Conservation (phyloP, 805 yeast genomes). For the Teunomyces gatunensis region DNA sequence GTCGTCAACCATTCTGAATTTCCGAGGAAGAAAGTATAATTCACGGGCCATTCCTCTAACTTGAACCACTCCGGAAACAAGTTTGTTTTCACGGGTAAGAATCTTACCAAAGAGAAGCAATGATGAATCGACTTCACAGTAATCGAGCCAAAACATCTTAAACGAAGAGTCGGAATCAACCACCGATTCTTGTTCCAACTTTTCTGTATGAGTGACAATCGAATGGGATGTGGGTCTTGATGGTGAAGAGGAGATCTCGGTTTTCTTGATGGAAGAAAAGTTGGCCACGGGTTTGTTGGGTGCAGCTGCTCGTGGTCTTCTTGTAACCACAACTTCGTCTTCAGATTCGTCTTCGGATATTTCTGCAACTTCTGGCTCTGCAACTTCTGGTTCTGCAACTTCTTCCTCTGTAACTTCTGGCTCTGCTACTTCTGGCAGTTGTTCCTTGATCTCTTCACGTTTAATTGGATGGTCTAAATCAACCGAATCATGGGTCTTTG, state of each 20-base stretch:
- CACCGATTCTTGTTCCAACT: constrained; percentile 25
- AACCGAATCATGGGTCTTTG: constrained; percentile 16
- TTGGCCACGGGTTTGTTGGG: constrained; percentile 39
- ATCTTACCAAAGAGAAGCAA: constrained; percentile 81
- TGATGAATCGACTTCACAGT: constrained; percentile 68
- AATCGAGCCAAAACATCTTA: constrained; percentile 88
- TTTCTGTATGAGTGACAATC: constrained; percentile 29
- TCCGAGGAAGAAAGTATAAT: constrained; percentile 74
- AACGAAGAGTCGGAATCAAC: constrained; percentile 35
- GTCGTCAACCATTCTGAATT: constrained; percentile 35
- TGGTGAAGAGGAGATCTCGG: constrained; percentile 21
- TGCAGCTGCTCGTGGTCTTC: constrained; percentile 48
- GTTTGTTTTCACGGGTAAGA: constrained; percentile 51
- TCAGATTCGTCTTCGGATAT: constrained; percentile 45
- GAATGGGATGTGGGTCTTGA: constrained; percentile 12
- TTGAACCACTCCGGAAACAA: constrained; percentile 76
- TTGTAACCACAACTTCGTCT: constrained; percentile 55
- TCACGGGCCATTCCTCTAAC: constrained; percentile 68
- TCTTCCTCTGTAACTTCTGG: constrained; percentile 11
- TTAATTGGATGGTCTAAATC: constrained; percentile 27
- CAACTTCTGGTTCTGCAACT: too few species aligned
- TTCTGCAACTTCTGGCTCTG: too few species aligned
- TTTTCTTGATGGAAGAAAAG: constrained; percentile 36
- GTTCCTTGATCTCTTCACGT: constrained; percentile 6
- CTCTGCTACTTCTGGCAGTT: too few species aligned